Percentiles rank a stretch among this genome's conserved stretches.
Conservation (phyloP, 306 rosid genomes). For the Acacia acuminata region DNA sequence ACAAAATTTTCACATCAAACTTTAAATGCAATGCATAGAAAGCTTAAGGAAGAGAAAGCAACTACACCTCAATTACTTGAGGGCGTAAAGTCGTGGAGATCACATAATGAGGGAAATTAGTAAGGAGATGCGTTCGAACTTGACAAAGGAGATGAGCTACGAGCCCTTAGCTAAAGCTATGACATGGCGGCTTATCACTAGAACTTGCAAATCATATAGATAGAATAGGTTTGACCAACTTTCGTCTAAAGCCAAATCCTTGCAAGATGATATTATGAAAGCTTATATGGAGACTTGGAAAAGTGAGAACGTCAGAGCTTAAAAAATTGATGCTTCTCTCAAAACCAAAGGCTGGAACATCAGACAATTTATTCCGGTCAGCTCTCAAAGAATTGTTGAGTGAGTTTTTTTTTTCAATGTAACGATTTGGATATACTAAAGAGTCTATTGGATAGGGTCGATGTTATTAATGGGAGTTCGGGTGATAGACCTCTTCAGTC, state of each 20-base stretch:
- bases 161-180: slow-evolving; percentile 76
- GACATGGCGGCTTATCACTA: slow-evolving; percentile 66
- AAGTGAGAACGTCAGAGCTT: slow-evolving; percentile 39
- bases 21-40: slow-evolving; percentile 54
- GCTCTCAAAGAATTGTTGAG: slow-evolving; percentile 57
- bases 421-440: slow-evolving; percentile 67
- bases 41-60: slow-evolving; percentile 26
- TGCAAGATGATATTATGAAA: slow-evolving; percentile 70
- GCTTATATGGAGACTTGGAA: slow-evolving; percentile 59
- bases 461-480: slow-evolving; percentile 48
- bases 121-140: slow-evolving; percentile 52
- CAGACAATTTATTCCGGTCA: slow-evolving; percentile 40
- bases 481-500: background rate
- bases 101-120: slow-evolving; percentile 41
- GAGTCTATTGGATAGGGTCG: slow-evolving; percentile 49
- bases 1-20: slow-evolving; percentile 45
- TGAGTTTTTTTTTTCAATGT: slow-evolving; percentile 65
- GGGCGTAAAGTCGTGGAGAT: slow-evolving; percentile 71
- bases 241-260: slow-evolving; percentile 54
- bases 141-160: slow-evolving; percentile 50
- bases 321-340: slow-evolving; percentile 52
- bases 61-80: slow-evolving; percentile 54
- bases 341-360: slow-evolving; percentile 52
- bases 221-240: slow-evolving; percentile 49
- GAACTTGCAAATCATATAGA: slow-evolving; percentile 49